These are phyloP conservation scores for Cladosporium sp. DNA, from an alignment of 2,329 filamentous ascomycete genomes.

Conservation along the genomic window DNA sequence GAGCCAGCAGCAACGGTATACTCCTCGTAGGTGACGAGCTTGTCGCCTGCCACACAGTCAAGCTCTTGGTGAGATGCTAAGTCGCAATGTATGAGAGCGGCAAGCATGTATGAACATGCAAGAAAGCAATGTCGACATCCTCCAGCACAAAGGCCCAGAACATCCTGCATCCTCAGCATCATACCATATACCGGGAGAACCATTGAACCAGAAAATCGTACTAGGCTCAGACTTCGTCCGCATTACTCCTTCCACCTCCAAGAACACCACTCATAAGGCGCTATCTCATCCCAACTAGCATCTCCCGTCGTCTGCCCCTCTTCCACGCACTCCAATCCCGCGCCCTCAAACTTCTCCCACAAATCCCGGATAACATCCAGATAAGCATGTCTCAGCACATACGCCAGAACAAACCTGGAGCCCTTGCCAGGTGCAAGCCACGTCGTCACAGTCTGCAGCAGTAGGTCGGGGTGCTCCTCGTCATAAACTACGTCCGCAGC, in stretches of 20 bases:
- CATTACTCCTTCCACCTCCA: constrained; percentile 33
- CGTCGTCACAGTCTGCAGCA: constrained; percentile 32
- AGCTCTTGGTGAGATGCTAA: no score
- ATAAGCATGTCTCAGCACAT: constrained; percentile 38
- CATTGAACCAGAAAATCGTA: no score
- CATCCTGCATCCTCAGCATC: no score
- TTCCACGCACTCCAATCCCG: constrained; percentile 33
- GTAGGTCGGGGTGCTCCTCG: constrained; percentile 38
- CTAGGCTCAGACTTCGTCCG: no score
- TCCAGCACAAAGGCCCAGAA: no score
- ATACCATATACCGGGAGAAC: no score
- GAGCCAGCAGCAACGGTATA: no score
- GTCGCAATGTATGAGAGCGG: no score
- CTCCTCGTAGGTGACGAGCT: no score
- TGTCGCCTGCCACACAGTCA: no score
- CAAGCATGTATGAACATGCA: no score
- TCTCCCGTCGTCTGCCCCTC: constrained; percentile 31
- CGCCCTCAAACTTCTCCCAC: constrained; percentile 36
- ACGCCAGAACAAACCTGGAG: constrained; percentile 36
- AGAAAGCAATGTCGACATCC: no score
- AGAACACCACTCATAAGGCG: constrained; percentile 35
- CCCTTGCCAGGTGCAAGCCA: constrained; percentile 32
- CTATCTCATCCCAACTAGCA: constrained; percentile 34
- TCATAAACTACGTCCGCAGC: constrained; percentile 42
- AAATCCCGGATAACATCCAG: constrained; percentile 41